Base-by-base conservation (phyloP, 2,329 filamentous ascomycete genomes). In the Neofusicoccum sp. region DNA sequence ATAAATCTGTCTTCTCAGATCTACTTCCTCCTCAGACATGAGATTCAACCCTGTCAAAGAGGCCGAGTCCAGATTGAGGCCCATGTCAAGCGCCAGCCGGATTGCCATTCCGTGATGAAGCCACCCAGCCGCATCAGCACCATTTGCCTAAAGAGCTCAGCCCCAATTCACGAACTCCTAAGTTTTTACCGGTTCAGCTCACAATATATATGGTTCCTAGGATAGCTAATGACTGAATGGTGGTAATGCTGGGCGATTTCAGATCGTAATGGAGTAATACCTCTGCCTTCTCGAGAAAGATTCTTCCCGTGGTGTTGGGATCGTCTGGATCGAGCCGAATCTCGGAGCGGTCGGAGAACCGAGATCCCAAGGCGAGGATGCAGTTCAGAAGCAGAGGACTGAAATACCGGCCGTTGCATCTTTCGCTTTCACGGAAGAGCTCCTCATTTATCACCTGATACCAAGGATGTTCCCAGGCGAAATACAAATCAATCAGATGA, bases 391-490 rank as follows among this genome's bases (percentile, higher is more conserved):
- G 67, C 3, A 77, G 65, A 1, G 69, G 69, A 29, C 70, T 76
- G 43, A 67, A 75, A 50, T 72, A 77, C 8, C 71, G 66, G 0
- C 74, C 75, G 1, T 67, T 63, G 22, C 16, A 60, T 3, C 62
- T 63, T 62, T 69, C 65, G 37, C 71, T 73, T 4, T 75, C 64
- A 14, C 76, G 70, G 60, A 78, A 78, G 0, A 78, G 65, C 4
- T 47, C 60, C 45, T 78, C 76, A 36, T 78, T 71, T 0, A 77
- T 69, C 0, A 77, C 64, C n/a, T 76, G 74, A 14, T 66, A 68
- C 74, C 76, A 77, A 0, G 76, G 75, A 11, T 75, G 71, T 28
- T 78, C 74, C 71, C 76, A 78, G 9, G 66, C 65, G 48, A 78
- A 78, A 56, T 76, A 78, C 1, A 76, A 56, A 31, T 75, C 70